phyloP scores from a whole-genome alignment of 805 yeast genomes.

The Pichia nanzhaoensis region DNA sequence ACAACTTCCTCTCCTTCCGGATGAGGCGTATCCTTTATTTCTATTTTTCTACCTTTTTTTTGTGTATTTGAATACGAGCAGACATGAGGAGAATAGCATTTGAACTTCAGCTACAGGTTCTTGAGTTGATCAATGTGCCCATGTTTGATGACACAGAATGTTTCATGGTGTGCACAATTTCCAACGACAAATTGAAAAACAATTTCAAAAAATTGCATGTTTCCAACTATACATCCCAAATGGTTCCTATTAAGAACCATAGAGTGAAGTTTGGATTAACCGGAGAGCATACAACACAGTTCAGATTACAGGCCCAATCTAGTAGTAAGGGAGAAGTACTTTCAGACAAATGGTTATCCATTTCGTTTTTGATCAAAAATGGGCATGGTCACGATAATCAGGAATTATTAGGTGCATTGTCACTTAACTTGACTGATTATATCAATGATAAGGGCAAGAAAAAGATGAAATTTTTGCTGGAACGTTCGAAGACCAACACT shows the following conservation, averaged over 20 bases:
- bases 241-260: constrained; percentile 40
- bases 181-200: constrained; percentile 15
- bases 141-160: constrained; percentile 60
- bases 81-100: constrained; percentile 34
- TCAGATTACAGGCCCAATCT: constrained; percentile 35
- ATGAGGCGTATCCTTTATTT: no score
- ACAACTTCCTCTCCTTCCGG: neutral
- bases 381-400: constrained; percentile 36
- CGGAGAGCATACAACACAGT: constrained; percentile 23
- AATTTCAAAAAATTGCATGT: constrained; percentile 16
- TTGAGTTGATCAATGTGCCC: constrained; percentile 79
- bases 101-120: constrained; percentile 48
- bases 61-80: neutral
- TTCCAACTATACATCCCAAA: constrained; percentile 25
- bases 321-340: constrained; percentile 28
- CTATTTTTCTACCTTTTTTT: no score
- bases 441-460: constrained; percentile 45
- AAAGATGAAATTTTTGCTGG: constrained; percentile 60
- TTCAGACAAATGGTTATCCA: constrained; percentile 36
- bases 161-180: constrained; percentile 39
- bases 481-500: constrained; percentile 76
- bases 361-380: constrained; percentile 33
- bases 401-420: constrained; percentile 56
- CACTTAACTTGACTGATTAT: constrained; percentile 67
- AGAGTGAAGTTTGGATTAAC: constrained; percentile 39